These are phyloP conservation scores for Sanghuangporus weigelae DNA, from an alignment of 1,284 basidiomycete genomes.

Conservation along the genomic window DNA sequence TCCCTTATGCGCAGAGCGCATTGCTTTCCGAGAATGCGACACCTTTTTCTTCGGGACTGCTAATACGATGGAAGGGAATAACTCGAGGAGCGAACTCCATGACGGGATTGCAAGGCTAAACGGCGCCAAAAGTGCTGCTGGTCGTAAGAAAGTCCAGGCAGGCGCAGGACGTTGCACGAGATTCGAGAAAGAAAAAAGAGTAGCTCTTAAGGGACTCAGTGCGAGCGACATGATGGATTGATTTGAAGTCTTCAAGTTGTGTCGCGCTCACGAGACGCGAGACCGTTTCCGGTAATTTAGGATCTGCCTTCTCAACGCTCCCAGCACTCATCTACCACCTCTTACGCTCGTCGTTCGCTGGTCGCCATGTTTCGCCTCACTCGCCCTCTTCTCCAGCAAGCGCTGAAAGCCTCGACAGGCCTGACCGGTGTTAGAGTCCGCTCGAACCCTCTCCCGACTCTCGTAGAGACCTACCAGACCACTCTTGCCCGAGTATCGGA, in stretches of 20 bases:
- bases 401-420: conserved; percentile 73
- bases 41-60: conserved; percentile 96
- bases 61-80: conserved; percentile 84
- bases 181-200: conserved; percentile 7
- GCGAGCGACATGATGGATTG: conserved; percentile 13
- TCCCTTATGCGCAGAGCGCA: conserved; percentile 93
- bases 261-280: not conserved
- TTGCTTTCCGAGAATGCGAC: conserved; percentile 91
- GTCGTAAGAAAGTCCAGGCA: conserved; percentile 11
- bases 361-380: conserved; percentile 70
- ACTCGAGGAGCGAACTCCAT: conserved; percentile 62
- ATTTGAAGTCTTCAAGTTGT: not conserved
- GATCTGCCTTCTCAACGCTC: not conserved
- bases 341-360: not conserved
- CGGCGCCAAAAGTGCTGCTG: conserved; percentile 10
- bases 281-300: not conserved
- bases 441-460: conserved; percentile 73
- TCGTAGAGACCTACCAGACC: conserved; percentile 71
- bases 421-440: conserved; percentile 73
- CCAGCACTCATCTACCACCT: not conserved
- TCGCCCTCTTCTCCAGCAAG: conserved; percentile 62
- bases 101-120: conserved; percentile 44
- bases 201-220: conserved; percentile 9
- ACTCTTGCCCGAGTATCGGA: conserved; percentile 71
- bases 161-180: conserved; percentile 2